Base-by-base conservation (phyloP, 179 eudicot genomes). In the Dionaea muscipula region DNA sequence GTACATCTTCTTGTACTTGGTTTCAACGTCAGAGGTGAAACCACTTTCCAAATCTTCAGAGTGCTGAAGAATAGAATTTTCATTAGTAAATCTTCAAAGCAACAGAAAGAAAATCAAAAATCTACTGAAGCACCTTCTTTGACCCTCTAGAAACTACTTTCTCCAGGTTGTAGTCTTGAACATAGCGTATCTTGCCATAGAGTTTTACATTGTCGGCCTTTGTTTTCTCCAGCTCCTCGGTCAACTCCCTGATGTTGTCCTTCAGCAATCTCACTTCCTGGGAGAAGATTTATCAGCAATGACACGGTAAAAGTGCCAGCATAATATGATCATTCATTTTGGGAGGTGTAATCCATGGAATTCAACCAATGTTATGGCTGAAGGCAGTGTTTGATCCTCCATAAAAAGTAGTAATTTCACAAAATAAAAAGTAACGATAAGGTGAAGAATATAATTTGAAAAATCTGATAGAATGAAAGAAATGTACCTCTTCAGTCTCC, bases 131-230 rank as follows among this genome's bases (percentile, higher is more conserved):
- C 52, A 93, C 99, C 96, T 82, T 85, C 68, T 78, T 88, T 56
- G 99, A 81, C 60, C 89, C 99, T 76, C 99, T 81, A 50, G 99
- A 93, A 43, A 93, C 83, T 55, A 93, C 86, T 82, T 81, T 93
- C 71, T 88, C 99, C 8, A 67, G 73, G 67, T 79, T 88, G 74
- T 93, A 93, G 67, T 93, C 99, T 72, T 88, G 99, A 68, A 93
- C 96, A 68, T 88, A 93, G 44, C 96, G 96, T 35, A 93, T 93
- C 68, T 88, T 93, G 45, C 93, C 96, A 79, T 93, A 93, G 50
- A 93, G 99, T 64, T 93, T 93, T 51, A 93, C 96, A 68, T 93
- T 93, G 68, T 93, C 99, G 49, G 99, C 96, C 67, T 81, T 88
- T 28, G 86, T 82, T 69, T 75, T 93, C 66, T 88, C 99, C 65